A percentile compares a stretch with the other conserved stretches of the same genome.
Evolutionary conservation across 2,329 filamentous ascomycete genomes (phyloP).

Genomic region (Phaeoacremonium minimum): DNA sequence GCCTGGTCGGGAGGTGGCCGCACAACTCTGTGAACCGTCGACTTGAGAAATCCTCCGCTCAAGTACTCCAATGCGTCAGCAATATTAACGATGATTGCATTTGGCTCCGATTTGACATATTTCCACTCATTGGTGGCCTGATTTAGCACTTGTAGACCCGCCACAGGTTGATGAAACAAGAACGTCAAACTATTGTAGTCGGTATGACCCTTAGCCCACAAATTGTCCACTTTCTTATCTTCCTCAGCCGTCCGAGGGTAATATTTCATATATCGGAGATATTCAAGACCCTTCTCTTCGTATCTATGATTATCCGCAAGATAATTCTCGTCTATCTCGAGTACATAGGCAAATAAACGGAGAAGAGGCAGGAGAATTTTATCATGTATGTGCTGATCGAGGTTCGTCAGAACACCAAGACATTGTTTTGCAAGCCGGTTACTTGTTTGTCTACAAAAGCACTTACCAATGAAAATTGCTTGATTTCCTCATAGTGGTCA

Average conservation of each 20-base stretch:
- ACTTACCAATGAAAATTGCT: slow-evolving; percentile 11
- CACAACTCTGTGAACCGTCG: slow-evolving; percentile 19
- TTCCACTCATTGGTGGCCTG: slow-evolving; percentile 28
- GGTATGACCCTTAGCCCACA: slow-evolving; percentile 19
- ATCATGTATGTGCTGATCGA: slow-evolving; percentile 5
- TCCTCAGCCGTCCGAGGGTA: slow-evolving; percentile 15
- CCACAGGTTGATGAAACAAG: slow-evolving; percentile 51
- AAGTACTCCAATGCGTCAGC: slow-evolving; percentile 38
- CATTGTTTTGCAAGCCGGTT: too few relatives aligned
- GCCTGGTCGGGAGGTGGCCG: slow-evolving; percentile 19
- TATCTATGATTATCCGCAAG: slow-evolving; percentile 17
- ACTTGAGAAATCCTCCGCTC: slow-evolving; percentile 23
- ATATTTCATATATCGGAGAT: slow-evolving; percentile 22
- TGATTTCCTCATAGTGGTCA: slow-evolving; percentile 20
- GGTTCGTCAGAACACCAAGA: too few relatives aligned
- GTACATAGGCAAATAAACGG: slow-evolving; percentile 13
- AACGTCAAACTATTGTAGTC: slow-evolving; percentile 36
- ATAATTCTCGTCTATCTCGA: slow-evolving; percentile 19
- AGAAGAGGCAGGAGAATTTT: slow-evolving; percentile 13
- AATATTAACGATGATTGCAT: slow-evolving; percentile 41
- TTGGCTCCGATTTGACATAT: slow-evolving; percentile 16
- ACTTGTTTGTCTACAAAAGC: too few relatives aligned
- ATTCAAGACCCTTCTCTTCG: slow-evolving; percentile 18
- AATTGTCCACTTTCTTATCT: slow-evolving; percentile 11
- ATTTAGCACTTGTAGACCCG: slow-evolving; percentile 40